Percentiles rank a stretch among this genome's conserved stretches.
Conservation (phyloP, 495 filamentous ascomycete genomes). For the Amphirosellinia nigrospora region DNA sequence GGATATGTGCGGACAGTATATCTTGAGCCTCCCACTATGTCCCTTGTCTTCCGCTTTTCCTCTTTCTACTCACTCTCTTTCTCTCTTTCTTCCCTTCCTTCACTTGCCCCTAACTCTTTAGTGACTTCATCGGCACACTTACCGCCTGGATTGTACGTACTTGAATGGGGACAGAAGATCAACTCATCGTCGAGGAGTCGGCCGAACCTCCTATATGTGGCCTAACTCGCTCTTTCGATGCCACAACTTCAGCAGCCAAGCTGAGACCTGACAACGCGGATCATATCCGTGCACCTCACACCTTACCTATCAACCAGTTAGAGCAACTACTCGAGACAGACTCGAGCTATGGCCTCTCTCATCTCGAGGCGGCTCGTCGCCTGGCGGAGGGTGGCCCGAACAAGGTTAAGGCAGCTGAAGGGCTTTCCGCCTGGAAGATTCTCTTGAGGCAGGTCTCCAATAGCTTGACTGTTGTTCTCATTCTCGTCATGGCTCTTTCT, state of each 20-base stretch:
- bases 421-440: conserved; percentile 61
- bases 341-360: conserved; percentile 48
- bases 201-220: conserved; percentile 59
- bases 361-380: conserved; percentile 49
- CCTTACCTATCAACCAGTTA: conserved; percentile 32
- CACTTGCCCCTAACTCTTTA: conserved; percentile 15
- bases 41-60: conserved; percentile 13
- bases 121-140: conserved; percentile 18
- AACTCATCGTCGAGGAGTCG: conserved; percentile 54
- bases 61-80: conserved; percentile 18
- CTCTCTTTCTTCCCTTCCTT: conserved; percentile 24
- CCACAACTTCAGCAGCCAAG: conserved; percentile 29
- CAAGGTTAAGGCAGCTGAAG: conserved; percentile 56
- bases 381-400: conserved; percentile 57
- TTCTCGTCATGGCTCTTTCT: conserved; percentile 76
- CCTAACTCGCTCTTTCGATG: conserved; percentile 36
- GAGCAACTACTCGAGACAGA: conserved; percentile 33
- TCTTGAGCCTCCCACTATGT: conserved; percentile 25
- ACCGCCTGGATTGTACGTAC: conserved; percentile 29
- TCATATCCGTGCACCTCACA: conserved; percentile 31
- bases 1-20: conserved; percentile 17
- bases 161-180: conserved; percentile 58
- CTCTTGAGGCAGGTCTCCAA: conserved; percentile 63
- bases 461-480: conserved; percentile 63
- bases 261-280: conserved; percentile 17